These are phyloP conservation scores for Diaporthe ilicicola DNA, from an alignment of 2,329 filamentous ascomycete species.

Conservation along the genomic window DNA sequence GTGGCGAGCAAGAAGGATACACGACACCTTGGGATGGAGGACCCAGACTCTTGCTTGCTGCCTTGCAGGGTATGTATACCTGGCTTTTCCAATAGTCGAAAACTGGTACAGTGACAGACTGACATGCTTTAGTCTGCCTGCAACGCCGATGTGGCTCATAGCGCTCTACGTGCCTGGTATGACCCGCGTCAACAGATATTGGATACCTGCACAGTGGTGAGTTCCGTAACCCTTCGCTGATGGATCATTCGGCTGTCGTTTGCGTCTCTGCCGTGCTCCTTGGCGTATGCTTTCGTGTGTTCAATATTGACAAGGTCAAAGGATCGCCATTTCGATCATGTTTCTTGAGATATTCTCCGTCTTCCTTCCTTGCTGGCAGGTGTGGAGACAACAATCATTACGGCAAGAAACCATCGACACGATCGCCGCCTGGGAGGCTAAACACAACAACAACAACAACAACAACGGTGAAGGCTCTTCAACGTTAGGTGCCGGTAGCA, in stretches of 20 bases:
- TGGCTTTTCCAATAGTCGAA: not conserved
- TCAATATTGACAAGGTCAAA: slow-evolving; percentile 35
- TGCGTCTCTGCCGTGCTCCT: not conserved
- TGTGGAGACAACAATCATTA: slow-evolving; percentile 54
- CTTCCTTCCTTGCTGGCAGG: slow-evolving; percentile 69
- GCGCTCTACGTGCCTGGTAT: slow-evolving; percentile 63
- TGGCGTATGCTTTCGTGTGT: fast-evolving
- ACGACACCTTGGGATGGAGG: slow-evolving; percentile 73
- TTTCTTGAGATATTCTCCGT: slow-evolving; percentile 71
- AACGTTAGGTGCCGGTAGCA: slow-evolving; percentile 36
- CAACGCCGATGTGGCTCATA: slow-evolving; percentile 73
- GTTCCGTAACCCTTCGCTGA: slow-evolving; percentile 35
- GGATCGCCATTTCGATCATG: slow-evolving; percentile 68
- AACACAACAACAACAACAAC: slow-evolving; percentile 46
- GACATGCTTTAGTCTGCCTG: slow-evolving; percentile 59
- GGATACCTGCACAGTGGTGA: slow-evolving; percentile 70
- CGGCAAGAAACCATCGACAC: slow-evolving; percentile 57
- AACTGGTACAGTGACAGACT: not conserved
- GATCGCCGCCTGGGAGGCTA: slow-evolving; percentile 57
- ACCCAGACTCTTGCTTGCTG: slow-evolving; percentile 66
- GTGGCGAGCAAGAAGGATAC: slow-evolving; percentile 67
- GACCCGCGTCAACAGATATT: slow-evolving; percentile 61
- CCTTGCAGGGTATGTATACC: slow-evolving; percentile 51
- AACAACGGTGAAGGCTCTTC: not conserved
- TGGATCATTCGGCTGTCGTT: not conserved